Conservation (phyloP, 169 alveolate species). For the Plasmodium relictum region DNA sequence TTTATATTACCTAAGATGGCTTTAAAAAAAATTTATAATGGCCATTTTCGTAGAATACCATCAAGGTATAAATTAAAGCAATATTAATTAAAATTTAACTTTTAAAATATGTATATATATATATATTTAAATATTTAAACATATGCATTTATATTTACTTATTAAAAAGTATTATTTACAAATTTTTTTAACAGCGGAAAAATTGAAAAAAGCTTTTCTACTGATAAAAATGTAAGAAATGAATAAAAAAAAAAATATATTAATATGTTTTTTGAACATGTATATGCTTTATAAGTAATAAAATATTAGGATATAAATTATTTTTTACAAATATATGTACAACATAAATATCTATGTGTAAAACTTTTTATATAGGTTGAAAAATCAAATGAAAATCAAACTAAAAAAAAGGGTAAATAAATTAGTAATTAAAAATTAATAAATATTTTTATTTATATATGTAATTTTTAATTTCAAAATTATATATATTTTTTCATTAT, state of each 20-base stretch:
- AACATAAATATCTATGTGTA: background rate
- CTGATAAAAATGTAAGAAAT: slow-evolving; percentile 22
- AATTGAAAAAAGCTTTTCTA: slow-evolving; percentile 5
- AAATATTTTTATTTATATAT: background rate
- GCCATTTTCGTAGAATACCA: slow-evolving; percentile 73
- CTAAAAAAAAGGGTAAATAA: slow-evolving; percentile 37
- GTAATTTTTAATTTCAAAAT: background rate
- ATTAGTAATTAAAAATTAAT: slow-evolving; percentile 1
- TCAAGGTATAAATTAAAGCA: slow-evolving; percentile 27
- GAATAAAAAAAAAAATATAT: slow-evolving; percentile 18
- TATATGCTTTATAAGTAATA: background rate
- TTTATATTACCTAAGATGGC: slow-evolving; percentile 22
- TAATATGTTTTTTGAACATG: background rate
- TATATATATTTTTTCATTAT: background rate
- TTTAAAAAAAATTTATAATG: slow-evolving; percentile 63
- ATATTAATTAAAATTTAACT: background rate
- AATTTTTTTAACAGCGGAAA: slow-evolving; percentile 20
- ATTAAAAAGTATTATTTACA: slow-evolving; percentile 7
- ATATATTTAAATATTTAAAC: background rate
- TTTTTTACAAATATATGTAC: too few relatives aligned
- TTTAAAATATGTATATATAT: slow-evolving; percentile 10
- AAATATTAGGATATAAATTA: background rate
- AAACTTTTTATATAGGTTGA: slow-evolving; percentile 26
- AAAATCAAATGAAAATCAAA: slow-evolving; percentile 30
- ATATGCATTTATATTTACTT: background rate